Percentiles rank a stretch among this genome's conserved stretches.
Evolutionary conservation across 805 yeast genomes (phyloP).

Genomic region (Yarrowia keelungensis): DNA sequence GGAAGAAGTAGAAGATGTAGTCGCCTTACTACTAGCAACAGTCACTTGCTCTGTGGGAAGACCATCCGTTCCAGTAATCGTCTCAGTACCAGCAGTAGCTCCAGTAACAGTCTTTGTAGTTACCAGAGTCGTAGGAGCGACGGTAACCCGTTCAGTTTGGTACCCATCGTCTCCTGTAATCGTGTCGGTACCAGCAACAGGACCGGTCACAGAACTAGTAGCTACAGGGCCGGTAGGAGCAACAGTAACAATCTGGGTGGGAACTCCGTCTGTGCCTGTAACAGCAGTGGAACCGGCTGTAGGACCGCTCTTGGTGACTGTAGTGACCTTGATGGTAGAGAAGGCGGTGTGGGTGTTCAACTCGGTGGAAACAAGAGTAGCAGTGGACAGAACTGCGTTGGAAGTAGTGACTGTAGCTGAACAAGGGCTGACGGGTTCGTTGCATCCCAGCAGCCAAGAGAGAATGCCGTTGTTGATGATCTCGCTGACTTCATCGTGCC

Average conservation of each 20-base stretch:
- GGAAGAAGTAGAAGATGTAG: no score
- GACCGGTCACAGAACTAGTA: background rate
- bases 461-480: conserved; percentile 5
- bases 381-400: background rate
- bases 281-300: background rate
- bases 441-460: conserved; percentile 14
- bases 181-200: background rate
- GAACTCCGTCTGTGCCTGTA: background rate
- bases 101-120: no score
- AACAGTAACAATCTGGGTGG: conserved; percentile 8
- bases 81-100: no score
- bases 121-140: no score
- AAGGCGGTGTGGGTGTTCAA: background rate
- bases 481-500: background rate
- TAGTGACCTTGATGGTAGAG: background rate
- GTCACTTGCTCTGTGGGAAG: no score
- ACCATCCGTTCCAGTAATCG: no score
- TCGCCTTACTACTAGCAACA: no score
- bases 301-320: conserved; percentile 1
- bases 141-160: background rate
- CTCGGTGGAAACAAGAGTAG: background rate
- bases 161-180: background rate
- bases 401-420: background rate
- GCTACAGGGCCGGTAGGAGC: background rate
- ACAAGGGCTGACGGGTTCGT: background rate